phyloP scores from a whole-genome alignment of 257 asterid species.

The Anisodus acutangulus region DNA sequence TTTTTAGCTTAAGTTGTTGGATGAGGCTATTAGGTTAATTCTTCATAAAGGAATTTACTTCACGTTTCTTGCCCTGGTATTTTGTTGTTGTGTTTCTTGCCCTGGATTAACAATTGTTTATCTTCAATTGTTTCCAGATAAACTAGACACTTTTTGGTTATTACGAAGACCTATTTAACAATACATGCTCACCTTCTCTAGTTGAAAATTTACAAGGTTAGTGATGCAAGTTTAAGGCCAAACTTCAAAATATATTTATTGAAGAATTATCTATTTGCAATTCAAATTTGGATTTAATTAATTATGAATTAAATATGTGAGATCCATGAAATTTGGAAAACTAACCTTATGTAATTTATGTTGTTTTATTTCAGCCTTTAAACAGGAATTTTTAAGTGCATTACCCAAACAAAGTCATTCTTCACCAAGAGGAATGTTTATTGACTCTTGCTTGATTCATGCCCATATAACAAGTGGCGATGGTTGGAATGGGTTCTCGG shows the following conservation, averaged over 20 bases:
- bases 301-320: neutral
- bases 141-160: constrained; percentile 21
- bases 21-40: neutral
- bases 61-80: too few relatives aligned
- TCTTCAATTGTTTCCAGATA: neutral
- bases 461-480: neutral
- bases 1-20: neutral
- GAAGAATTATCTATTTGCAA: neutral
- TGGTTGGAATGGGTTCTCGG: constrained; percentile 10
- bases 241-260: neutral
- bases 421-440: constrained; percentile 29
- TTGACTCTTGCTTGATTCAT: constrained; percentile 21
- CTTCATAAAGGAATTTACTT: neutral
- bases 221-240: neutral
- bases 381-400: constrained; percentile 21
- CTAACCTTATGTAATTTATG: neutral
- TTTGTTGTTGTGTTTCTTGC: neutral
- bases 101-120: neutral
- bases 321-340: neutral
- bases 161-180: neutral
- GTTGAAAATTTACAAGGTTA: constrained; percentile 16
- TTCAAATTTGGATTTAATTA: neutral
- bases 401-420: constrained; percentile 6
- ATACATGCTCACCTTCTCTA: neutral
- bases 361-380: constrained; percentile 10